A percentile compares a stretch with the other conserved stretches of the same genome.
phyloP scores from a whole-genome alignment of 768 basidiomycete genomes.

The Gloeopeniophorella convolvens region DNA sequence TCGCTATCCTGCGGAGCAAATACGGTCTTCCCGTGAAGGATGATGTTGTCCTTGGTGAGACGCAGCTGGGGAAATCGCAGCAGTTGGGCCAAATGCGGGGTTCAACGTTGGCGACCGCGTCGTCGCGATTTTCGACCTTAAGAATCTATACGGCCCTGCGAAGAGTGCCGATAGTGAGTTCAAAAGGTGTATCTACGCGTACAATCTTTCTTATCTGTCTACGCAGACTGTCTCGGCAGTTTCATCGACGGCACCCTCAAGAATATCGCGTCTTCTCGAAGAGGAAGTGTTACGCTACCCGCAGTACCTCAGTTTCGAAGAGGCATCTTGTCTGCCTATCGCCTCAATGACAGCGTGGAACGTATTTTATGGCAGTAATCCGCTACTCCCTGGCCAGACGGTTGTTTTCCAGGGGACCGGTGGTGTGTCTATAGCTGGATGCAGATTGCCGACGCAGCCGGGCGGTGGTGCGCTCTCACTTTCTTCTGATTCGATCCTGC shows the following conservation, averaged over 20 bases:
- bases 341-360: slow-evolving; percentile 63
- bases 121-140: not conserved
- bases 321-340: slow-evolving; percentile 59
- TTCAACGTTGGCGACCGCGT: slow-evolving; percentile 51
- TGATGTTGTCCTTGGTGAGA: slow-evolving; percentile 33
- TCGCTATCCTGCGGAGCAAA: slow-evolving; percentile 33
- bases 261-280: slow-evolving; percentile 47
- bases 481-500: not conserved
- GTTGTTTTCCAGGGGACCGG: slow-evolving; percentile 53
- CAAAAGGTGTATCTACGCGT: not conserved
- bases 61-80: slow-evolving; percentile 48
- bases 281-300: slow-evolving; percentile 42
- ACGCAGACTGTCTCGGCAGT: slow-evolving; percentile 35
- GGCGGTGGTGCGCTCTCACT: slow-evolving; percentile 30
- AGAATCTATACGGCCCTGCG: not conserved
- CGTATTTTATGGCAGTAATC: slow-evolving; percentile 41
- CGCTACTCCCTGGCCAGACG: slow-evolving; percentile 51
- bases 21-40: slow-evolving; percentile 34
- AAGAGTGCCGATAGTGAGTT: not conserved
- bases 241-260: slow-evolving; percentile 45
- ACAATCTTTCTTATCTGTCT: not conserved
- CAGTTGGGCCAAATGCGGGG: slow-evolving; percentile 31
- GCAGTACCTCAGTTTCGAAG: slow-evolving; percentile 50
- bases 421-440: slow-evolving; percentile 53
- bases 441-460: slow-evolving; percentile 56